Conservation (phyloP, 148 eudicot species). For the Cornus suecica region DNA sequence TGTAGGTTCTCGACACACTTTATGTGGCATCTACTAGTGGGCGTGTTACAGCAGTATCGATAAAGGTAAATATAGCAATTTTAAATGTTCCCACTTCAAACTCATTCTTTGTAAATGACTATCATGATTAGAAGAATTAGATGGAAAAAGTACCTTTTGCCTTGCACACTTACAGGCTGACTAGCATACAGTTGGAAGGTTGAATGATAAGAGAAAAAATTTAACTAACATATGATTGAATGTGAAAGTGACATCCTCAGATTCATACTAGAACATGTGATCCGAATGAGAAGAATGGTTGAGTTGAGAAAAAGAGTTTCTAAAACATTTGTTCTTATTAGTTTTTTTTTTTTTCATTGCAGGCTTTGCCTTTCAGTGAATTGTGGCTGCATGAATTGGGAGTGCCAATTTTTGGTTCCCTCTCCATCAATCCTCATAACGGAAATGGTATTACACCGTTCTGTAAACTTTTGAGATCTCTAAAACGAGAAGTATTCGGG, state of each 20-base stretch:
- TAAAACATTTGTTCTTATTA: neutral
- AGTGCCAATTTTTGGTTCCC: constrained; percentile 85
- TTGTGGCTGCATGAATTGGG: constrained; percentile 65
- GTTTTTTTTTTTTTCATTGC: constrained; percentile 9
- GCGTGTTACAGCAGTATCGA: constrained; percentile 57
- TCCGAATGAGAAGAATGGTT: neutral
- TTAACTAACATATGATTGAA: neutral
- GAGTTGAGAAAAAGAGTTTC: neutral
- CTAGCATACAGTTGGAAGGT: neutral
- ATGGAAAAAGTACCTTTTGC: neutral
- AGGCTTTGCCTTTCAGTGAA: constrained; percentile 41
- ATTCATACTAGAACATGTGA: neutral
- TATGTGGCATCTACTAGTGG: constrained; percentile 82
- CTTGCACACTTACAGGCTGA: neutral
- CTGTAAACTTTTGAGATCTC: neutral
- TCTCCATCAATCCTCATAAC: constrained; percentile 36
- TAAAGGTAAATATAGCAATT: constrained; percentile 31
- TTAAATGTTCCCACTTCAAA: neutral
- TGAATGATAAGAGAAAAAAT: neutral
- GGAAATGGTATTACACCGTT: constrained; percentile 39
- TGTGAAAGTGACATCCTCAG: neutral
- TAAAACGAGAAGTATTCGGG: neutral
- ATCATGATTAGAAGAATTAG: neutral
- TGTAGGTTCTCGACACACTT: constrained; percentile 43
- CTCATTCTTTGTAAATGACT: neutral